These are phyloP conservation scores for Salix viminalis DNA, from an alignment of 345 rosid genomes.

Conservation along the genomic window DNA sequence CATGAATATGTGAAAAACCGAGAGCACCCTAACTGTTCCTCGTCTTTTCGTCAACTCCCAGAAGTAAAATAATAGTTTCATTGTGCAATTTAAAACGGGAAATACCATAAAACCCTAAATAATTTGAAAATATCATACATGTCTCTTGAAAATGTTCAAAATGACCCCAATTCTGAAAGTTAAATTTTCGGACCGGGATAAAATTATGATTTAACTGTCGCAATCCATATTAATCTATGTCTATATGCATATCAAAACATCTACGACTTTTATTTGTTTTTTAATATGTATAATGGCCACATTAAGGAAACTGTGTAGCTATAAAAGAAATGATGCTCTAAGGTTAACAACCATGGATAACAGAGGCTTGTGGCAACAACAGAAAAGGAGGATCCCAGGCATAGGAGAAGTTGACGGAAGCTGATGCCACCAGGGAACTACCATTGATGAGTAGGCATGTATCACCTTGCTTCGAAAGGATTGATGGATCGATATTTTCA, in stretches of 20 bases:
- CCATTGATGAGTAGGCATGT: constrained; percentile 18
- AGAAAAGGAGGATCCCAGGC: constrained; percentile 31
- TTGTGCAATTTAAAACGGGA: fast-evolving
- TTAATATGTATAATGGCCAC: too few relatives aligned
- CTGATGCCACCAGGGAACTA: not conserved
- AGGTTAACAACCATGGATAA: not conserved
- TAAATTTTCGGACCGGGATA: too few relatives aligned
- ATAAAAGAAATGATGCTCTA: too few relatives aligned
- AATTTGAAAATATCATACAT: too few relatives aligned
- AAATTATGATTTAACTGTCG: too few relatives aligned
- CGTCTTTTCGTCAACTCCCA: fast-evolving
- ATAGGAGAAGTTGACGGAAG: constrained; percentile 16
- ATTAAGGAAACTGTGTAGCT: too few relatives aligned
- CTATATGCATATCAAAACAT: too few relatives aligned
- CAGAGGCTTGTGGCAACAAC: not conserved
- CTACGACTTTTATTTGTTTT: too few relatives aligned
- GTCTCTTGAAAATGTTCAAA: too few relatives aligned
- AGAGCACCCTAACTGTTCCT: fast-evolving
- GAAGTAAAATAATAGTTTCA: fast-evolving
- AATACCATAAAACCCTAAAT: too few relatives aligned
- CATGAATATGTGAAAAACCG: too few relatives aligned
- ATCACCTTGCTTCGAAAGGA: constrained; percentile 8
- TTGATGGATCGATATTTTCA: not conserved
- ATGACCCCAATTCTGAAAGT: fast-evolving
- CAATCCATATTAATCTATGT: too few relatives aligned